These are phyloP conservation scores for Sanguinoderma infundibulare DNA, from an alignment of 1,284 basidiomycete genomes.

Conservation along the genomic window DNA sequence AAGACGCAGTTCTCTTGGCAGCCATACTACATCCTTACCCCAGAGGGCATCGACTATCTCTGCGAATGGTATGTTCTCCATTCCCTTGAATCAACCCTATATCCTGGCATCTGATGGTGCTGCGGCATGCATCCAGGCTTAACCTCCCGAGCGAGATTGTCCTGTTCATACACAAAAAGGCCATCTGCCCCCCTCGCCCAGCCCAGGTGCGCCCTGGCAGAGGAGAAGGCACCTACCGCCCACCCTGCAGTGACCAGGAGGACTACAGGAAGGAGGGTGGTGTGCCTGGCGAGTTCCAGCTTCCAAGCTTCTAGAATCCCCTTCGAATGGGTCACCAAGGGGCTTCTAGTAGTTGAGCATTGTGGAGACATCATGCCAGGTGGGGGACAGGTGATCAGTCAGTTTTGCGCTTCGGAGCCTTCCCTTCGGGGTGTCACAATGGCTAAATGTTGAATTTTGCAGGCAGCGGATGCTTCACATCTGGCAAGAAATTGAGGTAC, in stretches of 20 bases:
- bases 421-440: neutral
- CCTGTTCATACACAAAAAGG: conserved; percentile 95
- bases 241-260: conserved; percentile 87
- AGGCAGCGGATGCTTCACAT: conserved; percentile 44
- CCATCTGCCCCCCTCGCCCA: conserved; percentile 76
- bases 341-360: no score
- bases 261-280: conserved; percentile 85
- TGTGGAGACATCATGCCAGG: no score
- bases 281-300: conserved; percentile 82
- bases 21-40: conserved; percentile 93
- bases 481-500: conserved; percentile 75
- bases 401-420: neutral
- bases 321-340: no score
- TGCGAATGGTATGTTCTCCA: conserved; percentile 78
- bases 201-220: conserved; percentile 69
- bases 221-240: conserved; percentile 81
- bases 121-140: conserved; percentile 57
- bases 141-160: conserved; percentile 95
- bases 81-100: neutral
- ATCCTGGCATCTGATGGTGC: neutral
- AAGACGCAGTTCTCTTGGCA: conserved; percentile 99
- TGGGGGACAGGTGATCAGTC: neutral
- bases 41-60: conserved; percentile 94
- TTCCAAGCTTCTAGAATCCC: no score
- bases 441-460: no score